These are phyloP conservation scores for Neocallimastix lanati DNA, from an alignment of 192 early-diverging fungal species.

Conservation along the genomic window DNA sequence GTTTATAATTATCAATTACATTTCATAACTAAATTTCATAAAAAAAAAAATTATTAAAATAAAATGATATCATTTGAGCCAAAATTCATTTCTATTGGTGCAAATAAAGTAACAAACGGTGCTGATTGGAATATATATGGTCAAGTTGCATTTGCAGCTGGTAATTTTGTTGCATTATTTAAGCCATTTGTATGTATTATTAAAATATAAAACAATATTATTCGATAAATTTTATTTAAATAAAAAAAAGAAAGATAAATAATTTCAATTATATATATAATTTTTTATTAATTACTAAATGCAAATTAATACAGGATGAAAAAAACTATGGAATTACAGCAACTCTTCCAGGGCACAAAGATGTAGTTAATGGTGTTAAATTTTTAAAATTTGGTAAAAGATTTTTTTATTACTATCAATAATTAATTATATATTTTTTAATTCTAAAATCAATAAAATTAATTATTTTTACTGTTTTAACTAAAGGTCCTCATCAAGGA, in stretches of 20 bases:
- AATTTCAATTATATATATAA: no score
- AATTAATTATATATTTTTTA: slow-evolving; percentile 11
- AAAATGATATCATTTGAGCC: neutral
- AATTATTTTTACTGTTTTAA: no score
- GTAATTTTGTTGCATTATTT: slow-evolving; percentile 50
- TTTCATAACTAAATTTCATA: no score
- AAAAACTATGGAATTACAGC: slow-evolving; percentile 37
- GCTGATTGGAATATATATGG: slow-evolving; percentile 38
- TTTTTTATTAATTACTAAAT: no score
- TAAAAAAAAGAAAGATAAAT: no score
- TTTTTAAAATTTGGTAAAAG: slow-evolving; percentile 22
- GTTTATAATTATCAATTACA: no score
- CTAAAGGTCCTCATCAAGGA: neutral
- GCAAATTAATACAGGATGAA: neutral
- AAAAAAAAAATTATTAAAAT: no score
- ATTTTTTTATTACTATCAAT: no score
- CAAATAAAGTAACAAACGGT: slow-evolving; percentile 43
- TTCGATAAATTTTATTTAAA: no score
- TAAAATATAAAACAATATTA: no score
- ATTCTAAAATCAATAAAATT: neutral
- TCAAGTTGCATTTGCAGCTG: slow-evolving; percentile 52
- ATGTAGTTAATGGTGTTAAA: slow-evolving; percentile 45
- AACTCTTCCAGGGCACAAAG: slow-evolving; percentile 44
- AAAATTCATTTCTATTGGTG: slow-evolving; percentile 41
- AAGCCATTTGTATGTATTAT: slow-evolving; percentile 44